Evolutionary conservation across 2,329 filamentous ascomycete genomes (phyloP).

Genomic region (Zymoseptoria passerinii): DNA sequence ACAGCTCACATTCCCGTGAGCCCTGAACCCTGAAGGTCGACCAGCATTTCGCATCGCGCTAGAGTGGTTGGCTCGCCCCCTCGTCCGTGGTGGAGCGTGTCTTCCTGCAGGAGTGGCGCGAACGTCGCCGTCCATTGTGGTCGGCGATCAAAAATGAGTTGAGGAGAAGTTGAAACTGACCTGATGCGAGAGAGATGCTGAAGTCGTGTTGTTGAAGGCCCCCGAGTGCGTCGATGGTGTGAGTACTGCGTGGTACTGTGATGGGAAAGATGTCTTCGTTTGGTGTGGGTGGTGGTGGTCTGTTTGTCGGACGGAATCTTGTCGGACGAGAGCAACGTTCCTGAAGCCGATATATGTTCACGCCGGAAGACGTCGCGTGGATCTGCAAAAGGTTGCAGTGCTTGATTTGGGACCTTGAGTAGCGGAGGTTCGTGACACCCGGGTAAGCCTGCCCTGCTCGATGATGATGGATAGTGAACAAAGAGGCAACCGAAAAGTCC

Average conservation of each 20-base stretch:
- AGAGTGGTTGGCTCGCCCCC: not conserved
- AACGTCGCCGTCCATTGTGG: not conserved
- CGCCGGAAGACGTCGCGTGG: conserved; percentile 9
- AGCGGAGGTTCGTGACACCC: conserved; percentile 17
- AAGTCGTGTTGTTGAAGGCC: not conserved
- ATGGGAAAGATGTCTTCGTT: not conserved
- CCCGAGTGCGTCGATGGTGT: not conserved
- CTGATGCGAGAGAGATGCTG: not conserved
- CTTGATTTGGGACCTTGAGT: conserved; percentile 10
- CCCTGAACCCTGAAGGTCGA: not conserved
- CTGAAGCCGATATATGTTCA: conserved; percentile 18
- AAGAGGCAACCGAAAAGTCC: conserved; percentile 18
- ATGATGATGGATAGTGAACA: conserved; percentile 18
- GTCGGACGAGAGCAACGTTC: conserved; percentile 14
- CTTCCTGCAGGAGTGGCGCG: not conserved
- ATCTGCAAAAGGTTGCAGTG: conserved; percentile 12
- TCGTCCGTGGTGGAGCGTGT: not conserved
- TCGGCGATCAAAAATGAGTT: not conserved
- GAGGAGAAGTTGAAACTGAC: not conserved
- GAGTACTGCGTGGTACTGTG: not conserved
- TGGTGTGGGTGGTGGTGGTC: not conserved
- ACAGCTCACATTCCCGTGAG: conserved; percentile 1
- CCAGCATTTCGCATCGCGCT: not conserved
- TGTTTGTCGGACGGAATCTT: not conserved
- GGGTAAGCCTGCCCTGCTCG: conserved; percentile 15